Evolutionary conservation across 257 asterid species (phyloP), one percentile per base, ranked within the genome.

Genomic region (Jacaranda mimosifolia): DNA sequence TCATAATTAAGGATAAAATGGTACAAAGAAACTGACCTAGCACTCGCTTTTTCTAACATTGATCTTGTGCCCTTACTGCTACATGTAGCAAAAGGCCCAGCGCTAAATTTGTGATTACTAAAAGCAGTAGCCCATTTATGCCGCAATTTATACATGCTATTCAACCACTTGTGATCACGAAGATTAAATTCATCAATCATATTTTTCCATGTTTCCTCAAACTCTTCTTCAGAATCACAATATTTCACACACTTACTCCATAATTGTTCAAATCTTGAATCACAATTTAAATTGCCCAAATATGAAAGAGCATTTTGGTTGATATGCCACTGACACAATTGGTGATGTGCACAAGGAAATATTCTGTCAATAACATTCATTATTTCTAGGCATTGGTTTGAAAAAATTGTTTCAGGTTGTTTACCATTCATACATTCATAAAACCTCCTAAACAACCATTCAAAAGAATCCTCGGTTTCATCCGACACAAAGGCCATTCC

Each of bases 161-260:
- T 52, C n/a, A 76, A 62, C 80, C 74, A 76, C 1, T 52, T 18
- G 11, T 64, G 38, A 18, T 55, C 49, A 0, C 38, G 7, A 19
- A 19, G 4, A 51, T 21, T 35, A 66, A 46, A 62, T 43, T 55
- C 46, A 32, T 76, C 18, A 18, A 6, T 39, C 66, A 76, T 58
- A 7, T 7, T 8, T 21, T 58, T 58, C 26, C 62, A n/a, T 55
- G 35, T 9, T 9, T 13, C 64, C 8, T 58, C 64, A 49, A 71
- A 64, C 12, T 65, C 68, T 52, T 63, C 74, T 40, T 63, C 59
- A 10, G 74, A 51, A 4, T 76, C 63, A 53, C 80, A 76, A 76
- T 11, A 65, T 35, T 1, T 7, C 80, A 76, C 39, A 59, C 80
- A 55, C 38, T 63, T 75, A n/a, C 65, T 9, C 36, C 58, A 75